These are phyloP conservation scores for Hirsutella minnesotensis DNA, from an alignment of 2,329 filamentous ascomycete genomes.

Conservation along the genomic window DNA sequence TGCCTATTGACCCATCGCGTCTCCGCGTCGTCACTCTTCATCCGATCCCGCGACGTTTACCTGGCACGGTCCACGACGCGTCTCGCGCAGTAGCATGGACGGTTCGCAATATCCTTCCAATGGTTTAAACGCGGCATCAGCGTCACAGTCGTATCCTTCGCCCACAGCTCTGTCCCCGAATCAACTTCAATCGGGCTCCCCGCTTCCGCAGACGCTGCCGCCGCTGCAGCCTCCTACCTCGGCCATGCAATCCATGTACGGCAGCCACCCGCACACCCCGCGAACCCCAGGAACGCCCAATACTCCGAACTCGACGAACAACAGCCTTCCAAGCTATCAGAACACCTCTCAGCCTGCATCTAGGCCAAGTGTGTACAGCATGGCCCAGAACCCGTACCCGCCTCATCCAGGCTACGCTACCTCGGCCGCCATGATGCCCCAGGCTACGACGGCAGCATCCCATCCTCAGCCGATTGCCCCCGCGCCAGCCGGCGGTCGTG, in stretches of 20 bases:
- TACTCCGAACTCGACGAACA: constrained; percentile 42
- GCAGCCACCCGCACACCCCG: constrained; percentile 48
- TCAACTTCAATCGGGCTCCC: constrained; percentile 34
- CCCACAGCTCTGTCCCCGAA: constrained; percentile 39
- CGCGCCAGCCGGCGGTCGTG: constrained; percentile 47
- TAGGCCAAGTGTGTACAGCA: constrained; percentile 38
- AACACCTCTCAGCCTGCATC: constrained; percentile 34
- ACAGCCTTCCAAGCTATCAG: constrained; percentile 42
- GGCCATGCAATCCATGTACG: constrained; percentile 36
- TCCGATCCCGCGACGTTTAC: constrained; percentile 3
- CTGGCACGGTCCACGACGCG: constrained; percentile 16
- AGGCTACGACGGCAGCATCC: constrained; percentile 52
- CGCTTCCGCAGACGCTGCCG: constrained; percentile 41
- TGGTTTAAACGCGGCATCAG: constrained; percentile 41
- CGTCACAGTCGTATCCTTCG: constrained; percentile 37
- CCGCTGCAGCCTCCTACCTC: constrained; percentile 37
- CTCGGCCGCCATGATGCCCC: constrained; percentile 51
- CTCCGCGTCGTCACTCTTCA: not conserved
- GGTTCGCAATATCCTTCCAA: constrained; percentile 41
- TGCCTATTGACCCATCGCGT: not conserved
- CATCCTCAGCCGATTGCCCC: constrained; percentile 69
- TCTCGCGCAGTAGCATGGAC: constrained; percentile 38
- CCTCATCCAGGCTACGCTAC: constrained; percentile 43
- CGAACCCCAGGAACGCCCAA: constrained; percentile 52
- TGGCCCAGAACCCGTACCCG: constrained; percentile 44